Evolutionary conservation across 768 basidiomycete species (phyloP).

Genomic region (Rhodocollybia butyracea): DNA sequence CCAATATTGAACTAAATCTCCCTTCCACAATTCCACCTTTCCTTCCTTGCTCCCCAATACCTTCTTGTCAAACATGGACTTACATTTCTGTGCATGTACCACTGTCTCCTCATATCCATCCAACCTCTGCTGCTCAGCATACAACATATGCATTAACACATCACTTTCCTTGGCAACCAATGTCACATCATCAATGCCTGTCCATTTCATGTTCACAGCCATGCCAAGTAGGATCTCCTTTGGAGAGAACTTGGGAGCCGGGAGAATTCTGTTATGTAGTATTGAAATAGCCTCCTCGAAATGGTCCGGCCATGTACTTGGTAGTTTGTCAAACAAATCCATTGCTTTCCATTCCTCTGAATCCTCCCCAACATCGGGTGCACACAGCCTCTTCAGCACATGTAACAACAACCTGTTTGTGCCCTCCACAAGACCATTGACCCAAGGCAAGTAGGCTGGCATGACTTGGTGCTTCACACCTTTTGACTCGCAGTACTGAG

Average conservation of each 20-base stretch:
- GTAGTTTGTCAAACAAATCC: slow-evolving; percentile 17
- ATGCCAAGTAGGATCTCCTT: background rate
- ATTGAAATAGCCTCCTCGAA: slow-evolving; percentile 22
- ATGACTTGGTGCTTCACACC: slow-evolving; percentile 17
- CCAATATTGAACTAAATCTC: no score
- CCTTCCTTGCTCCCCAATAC: no score
- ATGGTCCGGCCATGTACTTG: slow-evolving; percentile 27
- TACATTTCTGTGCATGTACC: background rate
- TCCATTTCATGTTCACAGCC: background rate
- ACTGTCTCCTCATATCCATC: background rate
- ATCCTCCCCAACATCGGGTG: slow-evolving; percentile 25
- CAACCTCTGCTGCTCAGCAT: background rate
- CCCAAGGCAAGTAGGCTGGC: slow-evolving; percentile 37
- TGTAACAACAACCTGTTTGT: slow-evolving; percentile 28
- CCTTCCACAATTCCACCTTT: no score
- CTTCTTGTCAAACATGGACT: no score
- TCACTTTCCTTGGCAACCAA: background rate
- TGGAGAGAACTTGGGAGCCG: no score
- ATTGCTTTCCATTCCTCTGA: slow-evolving; percentile 18
- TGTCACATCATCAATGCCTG: background rate
- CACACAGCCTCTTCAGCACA: slow-evolving; percentile 25
- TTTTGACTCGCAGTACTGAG: slow-evolving; percentile 18
- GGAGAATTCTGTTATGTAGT: background rate
- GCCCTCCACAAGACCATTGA: slow-evolving; percentile 33
- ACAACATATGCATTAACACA: background rate